Base-by-base conservation (phyloP, 345 rosid genomes). In the Reutealis trisperma region DNA sequence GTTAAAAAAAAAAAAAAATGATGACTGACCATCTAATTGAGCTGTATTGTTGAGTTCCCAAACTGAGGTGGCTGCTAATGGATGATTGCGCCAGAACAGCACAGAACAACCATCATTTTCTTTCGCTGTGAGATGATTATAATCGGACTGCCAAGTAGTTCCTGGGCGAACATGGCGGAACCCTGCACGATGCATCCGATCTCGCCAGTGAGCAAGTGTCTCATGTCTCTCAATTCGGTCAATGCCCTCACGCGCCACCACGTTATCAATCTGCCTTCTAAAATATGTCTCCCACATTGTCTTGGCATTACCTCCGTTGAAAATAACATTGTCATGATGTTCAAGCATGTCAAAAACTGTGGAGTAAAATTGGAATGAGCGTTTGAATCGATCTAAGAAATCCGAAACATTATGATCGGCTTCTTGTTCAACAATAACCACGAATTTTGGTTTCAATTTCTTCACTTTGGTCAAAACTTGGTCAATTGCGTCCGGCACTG, bases 151-250 rank as follows among this genome's bases (percentile, higher is more conserved):
- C 0, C 6, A 2, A 37, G 6, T 0, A 37, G 41, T 37, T 15
- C 98, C 94, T 0, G 91, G 83, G 66, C 82, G 91, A 2, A 81
- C 98, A 80, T 93, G 90, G 0, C 34, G 70, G 19, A 89, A 93
- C 47, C 98, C 98, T 55, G 92, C 86, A 34, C 87, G 74, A 5
- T 78, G 81, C 32, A 93, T 27, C 70, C 94, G 88, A 49, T 45
- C 75, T 63, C 84, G 55, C 98, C 97, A 93, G 83, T 90, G 92
- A 45, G 67, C 25, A 73, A 90, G 61, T 30, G 87, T 84, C 83
- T 93, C 98, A 82, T 91, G 98, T 21, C 97, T 71, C 86, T 93
- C 98, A 4, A 90, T 86, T 6, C 98, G 89, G 82, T 89, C 93
- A 13, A 54, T 19, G 1, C 97, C 94, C 68, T 93, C 98, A 14